Evolutionary conservation across 345 rosid species (phyloP), one percentile per base, ranked within the genome.

Genomic region (Bruguiera sexangula): DNA sequence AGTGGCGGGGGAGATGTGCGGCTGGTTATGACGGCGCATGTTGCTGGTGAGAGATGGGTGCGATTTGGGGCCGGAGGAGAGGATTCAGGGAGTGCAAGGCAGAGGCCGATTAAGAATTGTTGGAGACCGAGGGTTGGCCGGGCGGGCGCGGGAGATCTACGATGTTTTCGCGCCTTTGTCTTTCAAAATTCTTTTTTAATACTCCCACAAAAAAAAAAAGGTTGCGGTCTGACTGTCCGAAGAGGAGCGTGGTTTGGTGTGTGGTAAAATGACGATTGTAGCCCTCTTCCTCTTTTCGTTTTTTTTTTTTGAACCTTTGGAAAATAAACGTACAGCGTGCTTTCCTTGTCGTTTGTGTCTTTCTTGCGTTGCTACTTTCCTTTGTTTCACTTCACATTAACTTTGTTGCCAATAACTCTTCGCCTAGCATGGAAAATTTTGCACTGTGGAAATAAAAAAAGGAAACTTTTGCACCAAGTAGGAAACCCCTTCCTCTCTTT

Each of bases 131-230:
- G 83, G 77, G 74, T 24, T 63, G 67, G 73, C 59, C 24, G 78
- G 51, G 81, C 55, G 73, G 80, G 86, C 73, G 97, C 90, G 89
- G 93, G 95, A 86, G 91, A 81, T 58, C 56, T 68, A 78, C 60
- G 77, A 60, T 20, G 65, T 21, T 84, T 88, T 92, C 82, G 98
- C 98, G 98, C 98, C 83, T 70, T 74, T 63, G 52, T 72, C 81
- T 76, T 52, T 69, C 54, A n/a, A 67, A 58, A 58, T n/a, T 43
- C 18, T 13, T 43, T 13, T 13, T 13, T 43, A 43, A 11, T 43
- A 11, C 50, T 56, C 19, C 60, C 37, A 34, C 7, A 34, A 1
- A 34, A 6, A 53, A 5, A 39, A 39, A 43, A 43, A 13, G 18
- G 50, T 43, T 43, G 18, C 50, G 50, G 18, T 13, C 50, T 43